Evolutionary conservation across 2,329 filamentous ascomycete genomes (phyloP).

Genomic region (Diplodia intermedia): DNA sequence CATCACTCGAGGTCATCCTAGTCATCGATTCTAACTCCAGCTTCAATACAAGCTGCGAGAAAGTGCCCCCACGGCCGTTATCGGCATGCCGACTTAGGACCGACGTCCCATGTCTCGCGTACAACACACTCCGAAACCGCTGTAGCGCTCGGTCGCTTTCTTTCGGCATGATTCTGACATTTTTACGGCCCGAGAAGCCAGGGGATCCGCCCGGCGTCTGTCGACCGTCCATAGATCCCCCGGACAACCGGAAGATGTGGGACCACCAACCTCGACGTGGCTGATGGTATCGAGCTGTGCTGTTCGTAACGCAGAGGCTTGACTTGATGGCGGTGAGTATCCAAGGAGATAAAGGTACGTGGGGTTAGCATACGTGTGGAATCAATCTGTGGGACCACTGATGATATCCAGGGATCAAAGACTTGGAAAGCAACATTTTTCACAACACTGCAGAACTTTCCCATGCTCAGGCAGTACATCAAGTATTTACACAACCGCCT

Average conservation of each 20-base stretch:
- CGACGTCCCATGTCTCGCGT: neutral
- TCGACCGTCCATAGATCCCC: neutral
- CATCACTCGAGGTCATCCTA: no score
- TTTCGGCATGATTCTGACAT: neutral
- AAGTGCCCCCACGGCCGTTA: neutral
- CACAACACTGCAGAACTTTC: neutral
- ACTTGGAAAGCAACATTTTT: neutral
- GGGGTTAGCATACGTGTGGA: neutral
- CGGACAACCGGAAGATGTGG: neutral
- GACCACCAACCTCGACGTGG: neutral
- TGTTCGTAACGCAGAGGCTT: neutral
- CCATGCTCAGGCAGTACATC: neutral
- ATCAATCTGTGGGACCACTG: no score
- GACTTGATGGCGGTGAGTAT: neutral
- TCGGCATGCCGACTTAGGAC: neutral
- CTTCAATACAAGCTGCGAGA: neutral
- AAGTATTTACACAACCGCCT: neutral
- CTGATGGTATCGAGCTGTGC: neutral
- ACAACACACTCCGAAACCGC: neutral
- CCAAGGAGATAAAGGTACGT: neutral
- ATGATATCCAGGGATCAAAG: neutral
- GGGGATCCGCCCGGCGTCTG: neutral
- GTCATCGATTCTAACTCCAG: neutral
- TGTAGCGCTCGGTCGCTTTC: neutral
- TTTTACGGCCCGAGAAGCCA: neutral